Conservation (phyloP, 78 protist species). For the Capsaspora owczarzaki region DNA sequence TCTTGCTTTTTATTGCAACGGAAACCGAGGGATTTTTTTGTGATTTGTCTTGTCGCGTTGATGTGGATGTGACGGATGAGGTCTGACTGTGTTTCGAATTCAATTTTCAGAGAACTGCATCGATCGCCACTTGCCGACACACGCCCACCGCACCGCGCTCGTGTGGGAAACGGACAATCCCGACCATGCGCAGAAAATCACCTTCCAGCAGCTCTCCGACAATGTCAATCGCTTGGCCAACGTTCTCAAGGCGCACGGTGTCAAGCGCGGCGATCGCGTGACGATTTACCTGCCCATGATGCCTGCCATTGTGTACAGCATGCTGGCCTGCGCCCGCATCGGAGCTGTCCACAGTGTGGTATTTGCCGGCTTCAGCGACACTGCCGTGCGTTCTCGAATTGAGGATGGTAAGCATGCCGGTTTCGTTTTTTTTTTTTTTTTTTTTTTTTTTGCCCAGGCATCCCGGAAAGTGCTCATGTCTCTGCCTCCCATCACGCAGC, state of each 20-base stretch:
- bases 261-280: conserved; percentile 8
- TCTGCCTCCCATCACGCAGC: conserved; percentile 2
- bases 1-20: background rate
- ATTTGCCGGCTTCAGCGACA: conserved; percentile 46
- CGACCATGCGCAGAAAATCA: background rate
- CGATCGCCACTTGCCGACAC: conserved; percentile 10
- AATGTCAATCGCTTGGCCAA: conserved; percentile 10
- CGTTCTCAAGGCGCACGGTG: background rate
- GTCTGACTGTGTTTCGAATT: background rate
- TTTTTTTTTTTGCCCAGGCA: no score
- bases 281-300: conserved; percentile 27
- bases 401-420: conserved; percentile 7
- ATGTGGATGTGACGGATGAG: background rate
- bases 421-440: no score
- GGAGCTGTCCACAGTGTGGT: conserved; percentile 80
- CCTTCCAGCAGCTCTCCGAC: conserved; percentile 7
- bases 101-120: conserved; percentile 1
- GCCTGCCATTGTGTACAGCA: conserved; percentile 18
- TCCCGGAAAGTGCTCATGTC: background rate
- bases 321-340: conserved; percentile 45
- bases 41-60: background rate
- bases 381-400: conserved; percentile 27
- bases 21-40: no score
- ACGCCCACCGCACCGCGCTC: conserved; percentile 4
- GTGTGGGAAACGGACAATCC: conserved; percentile 19